Percentiles rank a stretch among this genome's conserved stretches.
These are phyloP conservation scores for Megacollybia platyphylla DNA, from an alignment of 1,284 basidiomycete genomes.

Conservation along the genomic window DNA sequence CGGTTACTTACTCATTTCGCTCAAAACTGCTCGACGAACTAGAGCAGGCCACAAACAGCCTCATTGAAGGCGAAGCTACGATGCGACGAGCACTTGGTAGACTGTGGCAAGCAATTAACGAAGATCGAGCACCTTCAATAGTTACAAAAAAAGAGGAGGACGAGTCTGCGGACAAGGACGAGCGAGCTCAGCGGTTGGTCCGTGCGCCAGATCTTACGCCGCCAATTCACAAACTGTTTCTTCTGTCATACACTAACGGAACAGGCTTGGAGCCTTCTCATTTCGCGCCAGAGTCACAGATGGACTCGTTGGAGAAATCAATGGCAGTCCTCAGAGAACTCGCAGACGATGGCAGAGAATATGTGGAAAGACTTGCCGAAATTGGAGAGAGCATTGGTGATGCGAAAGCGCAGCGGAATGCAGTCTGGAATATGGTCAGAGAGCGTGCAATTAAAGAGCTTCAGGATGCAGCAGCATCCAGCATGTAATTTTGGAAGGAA, in stretches of 20 bases:
- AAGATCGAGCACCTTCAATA: conserved; percentile 38
- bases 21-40: conserved; percentile 64
- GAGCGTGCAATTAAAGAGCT: conserved; percentile 62
- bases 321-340: conserved; percentile 59
- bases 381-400: conserved; percentile 67
- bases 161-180: conserved; percentile 34
- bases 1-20: conserved; percentile 71
- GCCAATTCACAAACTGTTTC: conserved; percentile 52
- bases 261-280: conserved; percentile 42
- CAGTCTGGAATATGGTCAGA: conserved; percentile 63
- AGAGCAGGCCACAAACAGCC: conserved; percentile 62
- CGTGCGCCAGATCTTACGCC: conserved; percentile 56
- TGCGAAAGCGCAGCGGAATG: conserved; percentile 51
- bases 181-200: conserved; percentile 34
- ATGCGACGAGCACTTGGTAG: conserved; percentile 61
- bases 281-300: conserved; percentile 50
- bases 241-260: conserved; percentile 32
- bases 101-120: conserved; percentile 67
- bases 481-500: conserved; percentile 9
- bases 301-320: conserved; percentile 59
- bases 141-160: conserved; percentile 57
- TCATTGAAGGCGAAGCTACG: conserved; percentile 66
- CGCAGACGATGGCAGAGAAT: conserved; percentile 72
- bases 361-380: conserved; percentile 67
- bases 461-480: conserved; percentile 41